phyloP scores from a whole-genome alignment of 768 basidiomycete genomes.

The Russula dissimulans region DNA sequence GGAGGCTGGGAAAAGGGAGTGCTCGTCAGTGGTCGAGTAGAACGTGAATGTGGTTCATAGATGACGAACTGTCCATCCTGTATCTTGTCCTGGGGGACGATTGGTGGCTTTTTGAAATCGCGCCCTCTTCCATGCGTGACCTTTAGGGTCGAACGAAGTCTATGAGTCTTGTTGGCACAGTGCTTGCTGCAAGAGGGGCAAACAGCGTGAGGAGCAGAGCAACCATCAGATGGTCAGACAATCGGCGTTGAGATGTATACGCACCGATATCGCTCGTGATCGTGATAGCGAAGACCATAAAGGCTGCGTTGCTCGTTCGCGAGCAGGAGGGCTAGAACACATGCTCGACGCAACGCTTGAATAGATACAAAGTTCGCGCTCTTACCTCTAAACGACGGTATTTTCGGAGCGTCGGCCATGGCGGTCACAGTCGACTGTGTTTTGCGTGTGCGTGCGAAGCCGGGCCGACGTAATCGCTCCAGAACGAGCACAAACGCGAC shows the following conservation, averaged over 20 bases:
- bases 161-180: constrained; percentile 84
- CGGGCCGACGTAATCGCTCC: constrained; percentile 3
- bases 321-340: constrained; percentile 60
- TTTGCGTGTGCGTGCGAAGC: too few relatives aligned
- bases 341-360: background rate
- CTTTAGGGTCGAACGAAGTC: constrained; percentile 74
- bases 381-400: constrained; percentile 36
- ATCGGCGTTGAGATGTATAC: constrained; percentile 8
- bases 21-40: constrained; percentile 10
- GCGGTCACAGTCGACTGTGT: constrained; percentile 6
- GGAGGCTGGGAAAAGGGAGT: constrained; percentile 40
- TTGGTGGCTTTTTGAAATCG: constrained; percentile 79
- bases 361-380: background rate
- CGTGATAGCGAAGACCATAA: constrained; percentile 87
- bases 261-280: constrained; percentile 78
- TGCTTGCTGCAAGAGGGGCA: constrained; percentile 55
- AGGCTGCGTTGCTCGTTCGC: constrained; percentile 84
- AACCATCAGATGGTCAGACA: background rate
- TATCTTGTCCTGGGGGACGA: constrained; percentile 55
- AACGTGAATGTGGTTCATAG: background rate
- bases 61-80: constrained; percentile 75
- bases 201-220: background rate
- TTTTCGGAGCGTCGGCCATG: constrained; percentile 4
- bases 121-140: constrained; percentile 83
- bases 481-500: too few relatives aligned